A percentile compares a stretch with the other conserved stretches of the same genome.
These are phyloP conservation scores for Ophiosphaerella narmari DNA, from an alignment of 2,329 filamentous ascomycete species.

Conservation along the genomic window DNA sequence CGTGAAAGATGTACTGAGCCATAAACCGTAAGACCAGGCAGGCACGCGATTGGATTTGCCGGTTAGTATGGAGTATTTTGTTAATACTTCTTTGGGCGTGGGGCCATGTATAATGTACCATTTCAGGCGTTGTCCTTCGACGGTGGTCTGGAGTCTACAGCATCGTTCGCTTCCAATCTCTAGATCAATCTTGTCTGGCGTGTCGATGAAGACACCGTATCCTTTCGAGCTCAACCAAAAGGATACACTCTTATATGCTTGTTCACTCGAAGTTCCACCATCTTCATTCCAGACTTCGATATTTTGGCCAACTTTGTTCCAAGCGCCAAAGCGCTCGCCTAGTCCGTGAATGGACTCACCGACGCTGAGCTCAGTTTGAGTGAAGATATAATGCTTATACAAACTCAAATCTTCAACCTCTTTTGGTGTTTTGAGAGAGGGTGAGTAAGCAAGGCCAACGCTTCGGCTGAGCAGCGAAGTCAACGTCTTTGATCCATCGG, in stretches of 20 bases:
- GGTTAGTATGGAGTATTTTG: slow-evolving; percentile 69
- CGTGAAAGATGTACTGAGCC: slow-evolving; percentile 77
- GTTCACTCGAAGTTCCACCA: slow-evolving; percentile 68
- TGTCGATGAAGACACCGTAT: slow-evolving; percentile 78
- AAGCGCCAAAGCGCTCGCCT: slow-evolving; percentile 76
- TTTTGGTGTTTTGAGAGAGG: slow-evolving; percentile 58
- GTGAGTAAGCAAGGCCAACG: slow-evolving; percentile 62
- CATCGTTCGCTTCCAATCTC: slow-evolving; percentile 77
- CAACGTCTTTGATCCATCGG: slow-evolving; percentile 55
- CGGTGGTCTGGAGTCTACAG: slow-evolving; percentile 69
- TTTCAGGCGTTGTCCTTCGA: slow-evolving; percentile 71
- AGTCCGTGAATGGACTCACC: slow-evolving; percentile 73
- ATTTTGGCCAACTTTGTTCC: slow-evolving; percentile 75
- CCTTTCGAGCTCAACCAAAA: slow-evolving; percentile 74
- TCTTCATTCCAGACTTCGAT: slow-evolving; percentile 68
- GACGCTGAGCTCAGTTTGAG: slow-evolving; percentile 53
- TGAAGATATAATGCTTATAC: slow-evolving; percentile 52
- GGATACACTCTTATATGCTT: slow-evolving; percentile 73
- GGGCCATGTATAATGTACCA: slow-evolving; percentile 75
- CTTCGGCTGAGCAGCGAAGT: slow-evolving; percentile 62
- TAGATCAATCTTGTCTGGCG: slow-evolving; percentile 69
- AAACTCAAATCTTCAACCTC: slow-evolving; percentile 58
- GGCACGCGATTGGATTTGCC: slow-evolving; percentile 69
- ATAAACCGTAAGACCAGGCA: slow-evolving; percentile 75
- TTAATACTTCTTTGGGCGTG: slow-evolving; percentile 72